A percentile compares a stretch with the other conserved stretches of the same genome.
Evolutionary conservation across 2,329 filamentous ascomycete genomes (phyloP).

Genomic region (Fusarium albidum): DNA sequence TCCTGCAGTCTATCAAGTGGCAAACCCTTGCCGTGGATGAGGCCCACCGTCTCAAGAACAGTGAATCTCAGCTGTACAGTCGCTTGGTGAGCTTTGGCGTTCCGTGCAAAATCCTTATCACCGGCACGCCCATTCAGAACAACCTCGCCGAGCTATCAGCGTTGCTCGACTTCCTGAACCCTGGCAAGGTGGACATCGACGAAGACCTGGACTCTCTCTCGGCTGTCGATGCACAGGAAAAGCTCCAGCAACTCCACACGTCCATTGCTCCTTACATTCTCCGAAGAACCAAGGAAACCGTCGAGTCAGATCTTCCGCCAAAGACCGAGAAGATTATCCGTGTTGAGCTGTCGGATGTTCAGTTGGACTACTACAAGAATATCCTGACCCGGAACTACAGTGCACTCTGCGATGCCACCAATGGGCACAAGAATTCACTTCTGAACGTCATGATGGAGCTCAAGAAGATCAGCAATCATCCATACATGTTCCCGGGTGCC

Average conservation of each 20-base stretch:
- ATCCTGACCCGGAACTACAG: conserved; percentile 97
- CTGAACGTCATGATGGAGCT: conserved; percentile 99
- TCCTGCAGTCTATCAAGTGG: conserved; percentile 93
- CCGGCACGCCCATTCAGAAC: conserved; percentile 97
- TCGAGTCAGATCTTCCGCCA: conserved; percentile 93
- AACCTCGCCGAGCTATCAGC: conserved; percentile 92
- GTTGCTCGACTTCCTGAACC: conserved; percentile 94
- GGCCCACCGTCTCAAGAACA: conserved; percentile 95
- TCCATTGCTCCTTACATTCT: conserved; percentile 94
- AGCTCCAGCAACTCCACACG: conserved; percentile 84
- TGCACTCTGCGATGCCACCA: conserved; percentile 88
- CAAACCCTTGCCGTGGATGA: conserved; percentile 97
- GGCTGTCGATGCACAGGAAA: conserved; percentile 82
- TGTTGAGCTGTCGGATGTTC: conserved; percentile 94
- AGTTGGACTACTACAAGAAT: conserved; percentile 98
- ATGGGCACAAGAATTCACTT: conserved; percentile 91
- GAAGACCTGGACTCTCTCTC: conserved; percentile 85
- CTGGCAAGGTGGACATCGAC: conserved; percentile 90
- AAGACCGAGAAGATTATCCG: conserved; percentile 99
- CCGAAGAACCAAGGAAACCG: conserved; percentile 94
- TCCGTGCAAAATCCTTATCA: conserved; percentile 90
- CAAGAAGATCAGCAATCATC: conserved; percentile 99
- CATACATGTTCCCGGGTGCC: conserved; percentile 95
- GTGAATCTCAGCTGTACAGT: conserved; percentile 90
- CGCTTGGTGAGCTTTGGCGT: conserved; percentile 87